These are phyloP conservation scores for Annulohypoxylon nitens DNA, from an alignment of 495 filamentous ascomycete species.

Conservation along the genomic window DNA sequence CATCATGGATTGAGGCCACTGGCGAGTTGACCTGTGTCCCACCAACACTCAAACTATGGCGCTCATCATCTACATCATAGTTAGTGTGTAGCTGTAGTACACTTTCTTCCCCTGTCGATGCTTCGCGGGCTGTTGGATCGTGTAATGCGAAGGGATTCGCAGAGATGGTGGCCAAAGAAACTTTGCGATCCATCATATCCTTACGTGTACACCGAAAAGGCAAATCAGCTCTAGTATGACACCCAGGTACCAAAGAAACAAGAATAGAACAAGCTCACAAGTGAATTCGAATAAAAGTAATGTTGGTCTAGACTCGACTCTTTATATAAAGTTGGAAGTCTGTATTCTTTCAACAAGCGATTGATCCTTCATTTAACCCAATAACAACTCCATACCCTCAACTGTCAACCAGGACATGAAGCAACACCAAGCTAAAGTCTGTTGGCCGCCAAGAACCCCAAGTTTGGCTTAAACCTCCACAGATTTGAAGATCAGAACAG, in stretches of 20 bases:
- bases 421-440: slow-evolving; percentile 20
- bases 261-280: background rate
- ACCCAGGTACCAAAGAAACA: background rate
- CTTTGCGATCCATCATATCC: slow-evolving; percentile 14
- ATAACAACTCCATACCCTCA: slow-evolving; percentile 11
- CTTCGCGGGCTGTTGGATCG: background rate
- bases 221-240: slow-evolving; percentile 4
- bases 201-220: background rate
- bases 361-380: background rate
- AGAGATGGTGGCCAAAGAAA: slow-evolving; percentile 1
- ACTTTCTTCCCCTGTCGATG: background rate
- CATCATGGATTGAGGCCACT: slow-evolving; percentile 31
- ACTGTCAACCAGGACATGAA: slow-evolving; percentile 8
- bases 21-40: slow-evolving; percentile 34
- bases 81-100: background rate
- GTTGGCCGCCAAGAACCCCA: slow-evolving; percentile 33
- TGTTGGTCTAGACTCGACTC: slow-evolving; percentile 6
- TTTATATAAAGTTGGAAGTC: background rate
- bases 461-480: slow-evolving; percentile 8
- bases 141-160: slow-evolving; percentile 5
- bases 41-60: slow-evolving; percentile 21
- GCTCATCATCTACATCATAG: slow-evolving; percentile 14
- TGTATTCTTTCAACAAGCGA: background rate
- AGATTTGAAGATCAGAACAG: slow-evolving; percentile 7
- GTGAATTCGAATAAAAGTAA: background rate